Percentiles rank a stretch among this genome's conserved stretches.
Evolutionary conservation across 441 rosid species (phyloP).

Genomic region (Iberis amara): DNA sequence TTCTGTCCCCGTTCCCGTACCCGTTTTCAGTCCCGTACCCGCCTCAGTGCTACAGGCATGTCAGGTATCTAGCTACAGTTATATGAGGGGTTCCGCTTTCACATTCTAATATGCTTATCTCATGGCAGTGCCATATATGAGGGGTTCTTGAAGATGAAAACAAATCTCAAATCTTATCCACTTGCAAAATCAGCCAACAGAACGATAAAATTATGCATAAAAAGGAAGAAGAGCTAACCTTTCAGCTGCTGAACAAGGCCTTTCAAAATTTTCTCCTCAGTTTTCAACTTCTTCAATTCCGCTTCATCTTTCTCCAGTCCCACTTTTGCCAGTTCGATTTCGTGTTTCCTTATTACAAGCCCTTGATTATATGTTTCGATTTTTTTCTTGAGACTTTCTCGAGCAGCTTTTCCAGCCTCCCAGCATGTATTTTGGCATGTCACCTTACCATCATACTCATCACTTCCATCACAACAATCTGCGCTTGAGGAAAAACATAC

Average conservation of each 20-base stretch:
- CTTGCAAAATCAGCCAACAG: no score
- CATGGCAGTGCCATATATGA: no score
- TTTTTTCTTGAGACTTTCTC: conserved; percentile 64
- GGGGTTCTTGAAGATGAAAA: no score
- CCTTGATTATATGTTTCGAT: conserved; percentile 72
- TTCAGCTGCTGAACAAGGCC: conserved; percentile 75
- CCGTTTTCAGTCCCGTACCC: no score
- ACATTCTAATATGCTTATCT: no score
- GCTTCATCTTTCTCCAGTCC: conserved; percentile 67
- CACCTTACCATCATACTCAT: conserved; percentile 77
- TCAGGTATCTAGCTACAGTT: no score
- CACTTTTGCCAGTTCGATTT: conserved; percentile 52
- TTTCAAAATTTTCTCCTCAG: conserved; percentile 67
- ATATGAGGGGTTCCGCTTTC: no score
- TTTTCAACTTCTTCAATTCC: conserved; percentile 57
- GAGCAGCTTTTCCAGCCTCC: conserved; percentile 92
- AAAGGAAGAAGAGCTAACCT: no score
- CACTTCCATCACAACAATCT: conserved; percentile 99
- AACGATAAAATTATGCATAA: no score
- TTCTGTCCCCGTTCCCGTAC: no score
- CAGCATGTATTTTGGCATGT: conserved; percentile 81
- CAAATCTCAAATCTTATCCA: no score
- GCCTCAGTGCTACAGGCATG: no score
- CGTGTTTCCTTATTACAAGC: conserved; percentile 45
- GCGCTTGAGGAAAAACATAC: conserved; percentile 18